Evolutionary conservation across 768 basidiomycete genomes (phyloP), one percentile per base, ranked within the genome.

Genomic region (Phanerodontia chrysosporium): DNA sequence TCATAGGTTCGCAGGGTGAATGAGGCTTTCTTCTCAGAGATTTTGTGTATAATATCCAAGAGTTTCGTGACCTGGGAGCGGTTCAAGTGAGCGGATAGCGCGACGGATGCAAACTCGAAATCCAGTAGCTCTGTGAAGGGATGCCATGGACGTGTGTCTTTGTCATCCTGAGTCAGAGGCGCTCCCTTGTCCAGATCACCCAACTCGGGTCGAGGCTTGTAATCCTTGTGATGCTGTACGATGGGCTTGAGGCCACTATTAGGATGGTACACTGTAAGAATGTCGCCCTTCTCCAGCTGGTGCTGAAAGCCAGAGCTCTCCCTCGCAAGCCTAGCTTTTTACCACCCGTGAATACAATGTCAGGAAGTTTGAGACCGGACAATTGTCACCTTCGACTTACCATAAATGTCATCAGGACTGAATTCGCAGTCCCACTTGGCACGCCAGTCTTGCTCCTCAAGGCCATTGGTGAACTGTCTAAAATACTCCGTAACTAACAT

Each of bases 21-120:
- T 7, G n/a, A 0, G 1, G 48, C 56, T 1, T 58, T 14, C 5
- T 44, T 25, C 6, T 32, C 30, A 14, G 44, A 28, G 27, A 46
- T 25, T 16, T 32, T 30, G 0, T 44, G 14, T 14, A 61, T 52
- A 6, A 65, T 28, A 3, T 22, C n/a, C 10, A 65, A 49, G 2
- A 65, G 49, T 3, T 12, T 14, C 25, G 56, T 51, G n/a, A 61
- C 45, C 5, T 58, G 45, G 0, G 27, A 21, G 14, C 51, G 45
- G 22, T 35, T 61, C 7, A 65, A 44, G 2, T n/a, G 21, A 0
- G 62, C 59, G 1, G 44, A 27, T 1, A 53, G 29, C 3, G 44
- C 25, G 8, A 63, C 7, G 24, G 58, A 56, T 3, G 62, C 59
- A 29, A 65, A 62, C 22, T 65, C 64, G 29, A 63, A 65, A n/a